Conservation (phyloP, 2,329 filamentous ascomycete genomes). For the Cladosporium sp. region DNA sequence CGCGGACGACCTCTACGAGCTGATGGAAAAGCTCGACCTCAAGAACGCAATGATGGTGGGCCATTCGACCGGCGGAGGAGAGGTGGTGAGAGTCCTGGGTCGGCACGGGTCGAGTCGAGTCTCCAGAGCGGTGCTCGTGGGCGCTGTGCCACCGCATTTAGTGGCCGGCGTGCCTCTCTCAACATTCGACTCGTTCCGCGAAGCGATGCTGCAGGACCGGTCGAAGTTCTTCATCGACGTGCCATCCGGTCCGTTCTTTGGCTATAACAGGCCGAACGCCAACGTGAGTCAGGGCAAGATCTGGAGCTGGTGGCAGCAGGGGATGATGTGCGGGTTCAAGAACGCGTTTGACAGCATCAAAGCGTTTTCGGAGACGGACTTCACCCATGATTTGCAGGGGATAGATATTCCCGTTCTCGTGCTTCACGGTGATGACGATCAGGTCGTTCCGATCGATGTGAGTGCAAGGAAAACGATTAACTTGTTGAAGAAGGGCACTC, state of each 20-base stretch:
- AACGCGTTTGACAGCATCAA: slow-evolving; percentile 8
- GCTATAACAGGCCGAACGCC: slow-evolving; percentile 1
- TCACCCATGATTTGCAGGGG: slow-evolving; percentile 7
- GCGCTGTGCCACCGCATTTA: slow-evolving; percentile 20
- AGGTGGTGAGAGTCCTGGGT: slow-evolving; percentile 36
- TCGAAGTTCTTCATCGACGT: slow-evolving; percentile 12
- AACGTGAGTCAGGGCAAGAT: slow-evolving; percentile 8
- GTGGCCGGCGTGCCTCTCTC: slow-evolving; percentile 1
- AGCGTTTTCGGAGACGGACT: slow-evolving; percentile 12
- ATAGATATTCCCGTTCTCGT: slow-evolving; percentile 6
- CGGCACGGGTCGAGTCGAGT: slow-evolving; percentile 36
- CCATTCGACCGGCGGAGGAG: slow-evolving; percentile 40
- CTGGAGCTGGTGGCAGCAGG: slow-evolving; percentile 12
- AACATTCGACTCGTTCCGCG: slow-evolving; percentile 8
- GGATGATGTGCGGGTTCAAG: slow-evolving; percentile 5
- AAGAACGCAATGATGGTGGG: slow-evolving; percentile 30
- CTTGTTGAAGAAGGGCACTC: slow-evolving; percentile 1
- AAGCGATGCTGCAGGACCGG: slow-evolving; percentile 5
- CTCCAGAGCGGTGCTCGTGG: slow-evolving; percentile 38
- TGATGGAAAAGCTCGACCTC: slow-evolving; percentile 34
- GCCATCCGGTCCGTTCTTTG: slow-evolving; percentile 10
- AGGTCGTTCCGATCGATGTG: slow-evolving; percentile 2
- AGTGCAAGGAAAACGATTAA: slow-evolving; percentile 3
- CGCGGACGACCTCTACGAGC: slow-evolving; percentile 35
- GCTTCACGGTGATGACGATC: slow-evolving; percentile 12